Percentiles rank a stretch among this genome's conserved stretches.
phyloP scores from a whole-genome alignment of 2,329 filamentous ascomycete species.

The Beauveria scarabaeidicola region DNA sequence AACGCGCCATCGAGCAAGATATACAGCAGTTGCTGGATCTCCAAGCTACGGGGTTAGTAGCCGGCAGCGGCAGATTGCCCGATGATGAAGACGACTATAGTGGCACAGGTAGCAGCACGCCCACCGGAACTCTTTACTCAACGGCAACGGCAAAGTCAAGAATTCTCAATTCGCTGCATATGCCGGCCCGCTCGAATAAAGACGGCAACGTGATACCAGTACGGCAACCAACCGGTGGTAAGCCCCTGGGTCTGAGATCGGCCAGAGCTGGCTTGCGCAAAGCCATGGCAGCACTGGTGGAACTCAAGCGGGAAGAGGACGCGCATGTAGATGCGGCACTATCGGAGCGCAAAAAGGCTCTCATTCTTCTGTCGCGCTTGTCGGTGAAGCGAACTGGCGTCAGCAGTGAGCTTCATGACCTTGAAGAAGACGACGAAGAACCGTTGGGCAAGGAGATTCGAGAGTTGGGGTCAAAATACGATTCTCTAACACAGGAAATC shows the following conservation, averaged over 20 bases:
- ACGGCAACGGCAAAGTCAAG: constrained; percentile 30
- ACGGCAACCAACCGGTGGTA: constrained; percentile 42
- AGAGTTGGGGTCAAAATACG: constrained; percentile 47
- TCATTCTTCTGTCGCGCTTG: constrained; percentile 49
- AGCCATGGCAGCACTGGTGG: constrained; percentile 54
- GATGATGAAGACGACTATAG: constrained; percentile 25
- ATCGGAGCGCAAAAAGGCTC: constrained; percentile 45
- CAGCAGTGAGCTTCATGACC: constrained; percentile 39
- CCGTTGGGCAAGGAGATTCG: constrained; percentile 53
- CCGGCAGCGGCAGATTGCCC: constrained; percentile 24
- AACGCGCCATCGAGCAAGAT: constrained; percentile 37
- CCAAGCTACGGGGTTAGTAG: constrained; percentile 37
- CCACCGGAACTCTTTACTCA: constrained; percentile 32
- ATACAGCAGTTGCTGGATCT: constrained; percentile 41
- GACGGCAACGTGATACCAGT: constrained; percentile 50
- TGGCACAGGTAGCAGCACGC: constrained; percentile 33
- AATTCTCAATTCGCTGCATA: constrained; percentile 34
- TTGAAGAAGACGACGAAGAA: constrained; percentile 48
- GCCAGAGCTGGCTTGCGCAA: constrained; percentile 57
- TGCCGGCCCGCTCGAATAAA: constrained; percentile 27
- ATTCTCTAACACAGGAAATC: constrained; percentile 53
- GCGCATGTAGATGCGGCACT: constrained; percentile 49
- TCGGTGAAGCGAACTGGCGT: constrained; percentile 42
- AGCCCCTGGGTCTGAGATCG: constrained; percentile 47
- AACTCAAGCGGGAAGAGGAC: constrained; percentile 62